Evolutionary conservation across 306 rosid species (phyloP).

Genomic region (Abrus precatorius): DNA sequence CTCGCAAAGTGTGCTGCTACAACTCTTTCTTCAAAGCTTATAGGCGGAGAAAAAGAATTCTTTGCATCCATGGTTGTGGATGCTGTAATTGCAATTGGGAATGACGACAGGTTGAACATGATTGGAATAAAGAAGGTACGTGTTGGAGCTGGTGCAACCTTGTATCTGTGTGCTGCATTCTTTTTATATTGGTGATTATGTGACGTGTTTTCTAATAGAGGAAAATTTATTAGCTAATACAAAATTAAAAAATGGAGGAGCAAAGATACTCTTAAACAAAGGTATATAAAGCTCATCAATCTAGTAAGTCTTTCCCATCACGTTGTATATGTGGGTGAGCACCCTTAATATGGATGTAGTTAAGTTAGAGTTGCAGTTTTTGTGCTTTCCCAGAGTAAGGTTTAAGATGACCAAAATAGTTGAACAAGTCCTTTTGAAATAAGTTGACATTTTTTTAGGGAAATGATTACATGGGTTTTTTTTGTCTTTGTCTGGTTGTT

Average conservation of each 20-base stretch:
- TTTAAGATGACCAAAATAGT: not conserved
- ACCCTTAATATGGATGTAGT: not conserved
- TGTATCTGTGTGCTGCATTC: not conserved
- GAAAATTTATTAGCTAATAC: not conserved
- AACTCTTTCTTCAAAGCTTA: constrained; percentile 97
- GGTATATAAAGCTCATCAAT: not conserved
- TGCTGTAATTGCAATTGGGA: constrained; percentile 88
- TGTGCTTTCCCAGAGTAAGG: not conserved
- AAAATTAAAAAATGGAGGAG: not conserved
- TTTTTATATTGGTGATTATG: constrained; percentile 5
- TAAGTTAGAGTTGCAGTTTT: constrained; percentile 4
- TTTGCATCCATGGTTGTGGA: constrained; percentile 98
- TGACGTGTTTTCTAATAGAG: not conserved
- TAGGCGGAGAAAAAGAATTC: constrained; percentile 97
- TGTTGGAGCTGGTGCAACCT: not conserved
- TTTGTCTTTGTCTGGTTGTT: not conserved
- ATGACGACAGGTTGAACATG: constrained; percentile 94
- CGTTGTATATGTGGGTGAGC: not conserved
- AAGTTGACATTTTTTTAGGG: not conserved
- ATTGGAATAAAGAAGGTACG: constrained; percentile 97
- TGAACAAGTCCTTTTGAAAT: not conserved
- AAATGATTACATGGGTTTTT: not conserved
- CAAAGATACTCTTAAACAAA: not conserved
- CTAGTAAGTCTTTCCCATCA: not conserved
- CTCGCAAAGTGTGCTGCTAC: constrained; percentile 97